Evolutionary conservation across 768 basidiomycete species (phyloP), one percentile per base, ranked within the genome.

Genomic region (Tulasnella sp.): DNA sequence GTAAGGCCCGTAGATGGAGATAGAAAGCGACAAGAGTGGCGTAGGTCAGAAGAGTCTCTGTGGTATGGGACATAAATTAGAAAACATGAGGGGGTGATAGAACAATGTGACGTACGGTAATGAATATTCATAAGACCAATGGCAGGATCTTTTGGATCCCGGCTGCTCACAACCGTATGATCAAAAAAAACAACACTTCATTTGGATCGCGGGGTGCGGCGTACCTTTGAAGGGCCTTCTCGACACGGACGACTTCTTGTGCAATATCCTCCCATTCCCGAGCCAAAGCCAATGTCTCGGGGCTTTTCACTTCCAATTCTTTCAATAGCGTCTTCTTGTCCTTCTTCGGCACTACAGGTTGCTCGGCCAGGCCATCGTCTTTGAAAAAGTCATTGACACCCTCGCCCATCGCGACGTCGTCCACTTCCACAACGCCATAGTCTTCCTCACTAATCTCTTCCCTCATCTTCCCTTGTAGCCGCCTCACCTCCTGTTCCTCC

Each of bases 1-100:
- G 75, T 42, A 78, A 78, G 23, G 86, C 76, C 17, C 88, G 82
- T n/a, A 98, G 77, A 70, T 93, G 83, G 42, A 98, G 74, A 73
- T 95, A 97, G 73, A 93, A 97, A 0, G 93, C 88, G 47, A 98
- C 83, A 1, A 83, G 85, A 0, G 92, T 88, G 19, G 88, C 78
- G 68, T 98, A 98, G 8, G 93, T 90, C 38, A 96, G 74, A 1
- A 95, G 76, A 1, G 92, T 80, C 76, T 98, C 94, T 97, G 70
- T 27, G 63, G 34, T 38, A 38, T 7, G 54, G 17, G 23, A 61
- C 19, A 38, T 34, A 41, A 44, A 27, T 19, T 7, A 7, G 45
- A 10, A 48, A 10, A 48, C 10, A 48, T 5, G 19, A 7, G 29
- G 51, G 41, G 10, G 29, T 32, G 48, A 44, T 4, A 29, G 41